These are phyloP conservation scores for Ceratobasidium papillatum DNA, from an alignment of 1,284 basidiomycete species.

Conservation along the genomic window DNA sequence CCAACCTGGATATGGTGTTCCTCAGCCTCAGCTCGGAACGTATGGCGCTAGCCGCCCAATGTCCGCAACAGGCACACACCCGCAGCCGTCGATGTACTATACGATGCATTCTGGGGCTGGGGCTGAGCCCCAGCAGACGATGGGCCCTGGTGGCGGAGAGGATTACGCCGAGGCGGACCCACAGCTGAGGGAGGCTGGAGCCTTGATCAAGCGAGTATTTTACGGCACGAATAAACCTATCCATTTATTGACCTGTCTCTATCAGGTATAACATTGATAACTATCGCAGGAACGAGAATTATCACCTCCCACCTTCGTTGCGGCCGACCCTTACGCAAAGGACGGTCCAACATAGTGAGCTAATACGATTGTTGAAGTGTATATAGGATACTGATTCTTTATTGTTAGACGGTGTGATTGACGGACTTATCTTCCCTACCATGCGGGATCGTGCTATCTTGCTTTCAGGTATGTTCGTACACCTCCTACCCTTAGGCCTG, in stretches of 20 bases:
- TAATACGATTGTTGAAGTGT: not conserved
- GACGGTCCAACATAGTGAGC: slow-evolving; percentile 82
- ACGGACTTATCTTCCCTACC: slow-evolving; percentile 85
- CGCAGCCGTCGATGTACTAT: slow-evolving; percentile 32
- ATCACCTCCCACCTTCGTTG: slow-evolving; percentile 87
- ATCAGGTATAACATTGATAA: slow-evolving; percentile 86
- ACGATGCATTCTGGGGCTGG: slow-evolving; percentile 20
- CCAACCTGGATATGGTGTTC: slow-evolving; percentile 24
- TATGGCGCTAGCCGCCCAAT: slow-evolving; percentile 27
- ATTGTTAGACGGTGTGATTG: slow-evolving; percentile 80
- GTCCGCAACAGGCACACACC: slow-evolving; percentile 5
- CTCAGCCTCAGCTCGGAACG: not conserved
- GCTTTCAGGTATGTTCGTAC: slow-evolving; percentile 66
- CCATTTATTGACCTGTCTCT: not conserved
- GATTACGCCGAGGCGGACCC: slow-evolving; percentile 59
- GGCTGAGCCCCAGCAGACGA: slow-evolving; percentile 53
- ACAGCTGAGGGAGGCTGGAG: slow-evolving; percentile 77
- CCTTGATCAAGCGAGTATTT: slow-evolving; percentile 71
- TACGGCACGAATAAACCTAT: not conserved
- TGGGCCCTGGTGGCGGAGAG: slow-evolving; percentile 50
- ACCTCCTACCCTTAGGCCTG: not conserved
- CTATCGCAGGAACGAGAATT: slow-evolving; percentile 66
- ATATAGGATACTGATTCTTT: slow-evolving; percentile 4
- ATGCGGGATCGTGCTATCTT: slow-evolving; percentile 90
- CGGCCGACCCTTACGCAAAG: slow-evolving; percentile 86